Evolutionary conservation across 257 asterid species (phyloP).

Genomic region (Solanum medicagineum): DNA sequence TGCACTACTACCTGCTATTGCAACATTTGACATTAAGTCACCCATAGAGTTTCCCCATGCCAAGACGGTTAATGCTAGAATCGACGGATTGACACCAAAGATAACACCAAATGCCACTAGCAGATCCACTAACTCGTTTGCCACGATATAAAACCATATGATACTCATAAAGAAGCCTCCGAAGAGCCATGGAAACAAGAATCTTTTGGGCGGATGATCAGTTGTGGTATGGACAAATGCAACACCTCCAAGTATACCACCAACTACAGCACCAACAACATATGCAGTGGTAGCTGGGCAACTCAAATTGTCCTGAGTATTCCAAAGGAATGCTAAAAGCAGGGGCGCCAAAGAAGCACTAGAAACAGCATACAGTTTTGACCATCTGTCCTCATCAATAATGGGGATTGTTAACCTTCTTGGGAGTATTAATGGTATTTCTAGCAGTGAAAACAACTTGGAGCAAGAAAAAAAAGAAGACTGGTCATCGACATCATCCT

Average conservation of each 20-base stretch:
- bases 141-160: slow-evolving; percentile 69
- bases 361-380: slow-evolving; percentile 45
- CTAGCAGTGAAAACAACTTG: slow-evolving; percentile 27
- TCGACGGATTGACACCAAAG: slow-evolving; percentile 36
- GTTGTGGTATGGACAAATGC: slow-evolving; percentile 26
- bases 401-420: slow-evolving; percentile 63
- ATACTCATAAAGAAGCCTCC: slow-evolving; percentile 83
- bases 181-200: slow-evolving; percentile 51
- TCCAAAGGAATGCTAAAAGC: slow-evolving; percentile 44
- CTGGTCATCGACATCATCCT: neutral
- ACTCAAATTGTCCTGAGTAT: slow-evolving; percentile 4
- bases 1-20: slow-evolving; percentile 48
- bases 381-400: slow-evolving; percentile 73
- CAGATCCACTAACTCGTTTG: slow-evolving; percentile 67
- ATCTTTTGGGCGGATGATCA: slow-evolving; percentile 40
- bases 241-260: slow-evolving; percentile 33
- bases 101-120: slow-evolving; percentile 50
- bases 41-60: slow-evolving; percentile 97
- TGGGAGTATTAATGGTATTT: slow-evolving; percentile 47
- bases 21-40: slow-evolving; percentile 70
- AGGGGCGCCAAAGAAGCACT: slow-evolving; percentile 55
- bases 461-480: slow-evolving; percentile 33
- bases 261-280: slow-evolving; percentile 17
- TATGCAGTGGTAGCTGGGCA: slow-evolving; percentile 6
- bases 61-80: slow-evolving; percentile 51